These are phyloP conservation scores for Vaccinium macrocarpon DNA, from an alignment of 148 eudicot genomes.

Conservation along the genomic window DNA sequence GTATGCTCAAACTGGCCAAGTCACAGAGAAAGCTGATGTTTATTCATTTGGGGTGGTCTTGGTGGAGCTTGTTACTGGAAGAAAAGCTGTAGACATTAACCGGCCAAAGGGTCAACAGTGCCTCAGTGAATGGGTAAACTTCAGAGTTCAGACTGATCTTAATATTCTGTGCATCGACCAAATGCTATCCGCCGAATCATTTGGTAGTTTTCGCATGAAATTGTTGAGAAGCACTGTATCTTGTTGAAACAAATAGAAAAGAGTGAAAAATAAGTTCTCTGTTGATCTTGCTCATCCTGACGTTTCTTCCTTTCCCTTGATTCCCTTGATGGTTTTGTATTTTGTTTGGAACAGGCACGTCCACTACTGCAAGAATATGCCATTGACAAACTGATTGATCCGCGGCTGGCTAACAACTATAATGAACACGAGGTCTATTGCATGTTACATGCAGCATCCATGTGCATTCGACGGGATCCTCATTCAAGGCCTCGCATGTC, in stretches of 20 bases:
- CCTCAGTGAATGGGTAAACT: slow-evolving; percentile 38
- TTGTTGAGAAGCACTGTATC: background rate
- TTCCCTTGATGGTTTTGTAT: background rate
- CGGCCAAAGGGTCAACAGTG: slow-evolving; percentile 42
- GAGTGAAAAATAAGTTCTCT: background rate
- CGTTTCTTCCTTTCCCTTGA: background rate
- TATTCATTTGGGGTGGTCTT: slow-evolving; percentile 39
- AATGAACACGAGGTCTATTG: slow-evolving; percentile 65
- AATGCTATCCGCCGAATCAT: background rate
- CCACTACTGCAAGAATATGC: slow-evolving; percentile 69
- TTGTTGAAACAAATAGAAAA: background rate
- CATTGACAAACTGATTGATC: slow-evolving; percentile 66
- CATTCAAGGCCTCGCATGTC: slow-evolving; percentile 90
- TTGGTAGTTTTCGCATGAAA: background rate
- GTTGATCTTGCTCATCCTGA: background rate
- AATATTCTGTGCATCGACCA: background rate
- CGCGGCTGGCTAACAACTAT: slow-evolving; percentile 53
- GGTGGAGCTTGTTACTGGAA: slow-evolving; percentile 40
- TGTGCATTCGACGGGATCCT: slow-evolving; percentile 86
- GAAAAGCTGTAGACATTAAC: slow-evolving; percentile 41
- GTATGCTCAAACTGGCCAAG: slow-evolving; percentile 39
- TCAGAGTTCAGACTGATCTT: background rate
- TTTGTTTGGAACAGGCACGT: slow-evolving; percentile 53
- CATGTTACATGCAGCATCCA: slow-evolving; percentile 85
- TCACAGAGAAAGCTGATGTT: slow-evolving; percentile 42